Percentiles rank a stretch among this genome's conserved stretches.
Conservation (phyloP, 2,329 filamentous ascomycete genomes). For the Ophiocordyceps robertsii region DNA sequence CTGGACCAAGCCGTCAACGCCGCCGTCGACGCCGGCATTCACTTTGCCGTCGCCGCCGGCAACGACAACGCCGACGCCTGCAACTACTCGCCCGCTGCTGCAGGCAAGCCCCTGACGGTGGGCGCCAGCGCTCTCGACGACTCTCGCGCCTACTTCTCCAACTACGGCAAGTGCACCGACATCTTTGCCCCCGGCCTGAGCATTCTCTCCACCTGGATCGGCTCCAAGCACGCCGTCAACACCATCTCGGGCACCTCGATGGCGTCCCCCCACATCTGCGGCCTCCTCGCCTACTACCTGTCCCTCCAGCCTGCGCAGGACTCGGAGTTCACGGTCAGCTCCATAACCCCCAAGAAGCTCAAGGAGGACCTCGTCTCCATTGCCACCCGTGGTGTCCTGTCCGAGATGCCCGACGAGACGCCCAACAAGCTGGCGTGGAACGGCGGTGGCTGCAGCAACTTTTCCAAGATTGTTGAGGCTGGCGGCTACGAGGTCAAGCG, state of each 20-base stretch:
- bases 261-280: slow-evolving; percentile 93
- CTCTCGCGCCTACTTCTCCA: slow-evolving; percentile 99
- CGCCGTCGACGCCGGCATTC: slow-evolving; percentile 78
- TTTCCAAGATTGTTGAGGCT: slow-evolving; percentile 62
- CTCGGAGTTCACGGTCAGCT: slow-evolving; percentile 80
- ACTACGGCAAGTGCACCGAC: slow-evolving; percentile 98
- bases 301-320: slow-evolving; percentile 85
- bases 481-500: slow-evolving; percentile 54
- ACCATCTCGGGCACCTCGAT: slow-evolving; percentile 99
- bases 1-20: slow-evolving; percentile 90
- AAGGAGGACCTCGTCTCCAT: slow-evolving; percentile 80
- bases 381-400: slow-evolving; percentile 64
- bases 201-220: slow-evolving; percentile 97
- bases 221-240: slow-evolving; percentile 91
- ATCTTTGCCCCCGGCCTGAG: slow-evolving; percentile 96
- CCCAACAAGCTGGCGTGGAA: slow-evolving; percentile 98
- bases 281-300: slow-evolving; percentile 94
- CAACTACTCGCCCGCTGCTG: slow-evolving; percentile 96
- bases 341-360: slow-evolving; percentile 85
- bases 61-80: slow-evolving; percentile 99
- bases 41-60: slow-evolving; percentile 96
- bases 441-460: slow-evolving; percentile 90
- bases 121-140: slow-evolving; percentile 89
- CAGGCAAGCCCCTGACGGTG: slow-evolving; percentile 84
- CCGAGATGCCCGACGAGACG: slow-evolving; percentile 73